These are phyloP conservation scores for Penicillium sp. DNA, from an alignment of 2,329 filamentous ascomycete species.

Conservation along the genomic window DNA sequence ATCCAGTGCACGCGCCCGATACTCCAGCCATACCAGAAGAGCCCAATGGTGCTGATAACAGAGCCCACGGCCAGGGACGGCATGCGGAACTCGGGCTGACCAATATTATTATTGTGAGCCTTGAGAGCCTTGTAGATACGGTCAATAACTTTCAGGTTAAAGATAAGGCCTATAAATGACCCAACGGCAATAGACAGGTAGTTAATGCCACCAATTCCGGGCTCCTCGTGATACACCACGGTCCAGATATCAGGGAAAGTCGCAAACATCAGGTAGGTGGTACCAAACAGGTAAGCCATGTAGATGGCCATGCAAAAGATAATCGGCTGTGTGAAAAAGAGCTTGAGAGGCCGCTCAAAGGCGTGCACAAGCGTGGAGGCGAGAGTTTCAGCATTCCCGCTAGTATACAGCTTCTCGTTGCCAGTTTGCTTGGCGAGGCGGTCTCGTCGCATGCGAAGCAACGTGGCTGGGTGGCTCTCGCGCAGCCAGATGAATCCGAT, in stretches of 20 bases:
- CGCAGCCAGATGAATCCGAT: constrained; percentile 64
- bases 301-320: constrained; percentile 60
- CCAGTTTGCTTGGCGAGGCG: constrained; percentile 48
- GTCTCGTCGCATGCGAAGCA: constrained; percentile 61
- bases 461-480: constrained; percentile 69
- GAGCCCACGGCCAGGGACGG: constrained; percentile 61
- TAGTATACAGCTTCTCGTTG: constrained; percentile 42
- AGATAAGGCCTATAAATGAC: constrained; percentile 59
- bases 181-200: constrained; percentile 67
- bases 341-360: constrained; percentile 59
- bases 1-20: constrained; percentile 58
- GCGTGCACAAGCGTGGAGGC: constrained; percentile 32
- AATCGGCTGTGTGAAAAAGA: constrained; percentile 64
- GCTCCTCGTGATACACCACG: constrained; percentile 57
- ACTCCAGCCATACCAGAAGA: constrained; percentile 64
- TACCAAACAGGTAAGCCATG: constrained; percentile 63
- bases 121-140: constrained; percentile 54
- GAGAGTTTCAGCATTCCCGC: constrained; percentile 21
- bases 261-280: constrained; percentile 35
- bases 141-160: constrained; percentile 55
- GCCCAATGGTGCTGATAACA: constrained; percentile 55
- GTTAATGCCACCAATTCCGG: constrained; percentile 64
- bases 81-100: constrained; percentile 63
- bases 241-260: constrained; percentile 63
- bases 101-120: constrained; percentile 43